Evolutionary conservation across 192 early-diverging fungal genomes (phyloP).

Genomic region (Entomortierella chlamydospora): DNA sequence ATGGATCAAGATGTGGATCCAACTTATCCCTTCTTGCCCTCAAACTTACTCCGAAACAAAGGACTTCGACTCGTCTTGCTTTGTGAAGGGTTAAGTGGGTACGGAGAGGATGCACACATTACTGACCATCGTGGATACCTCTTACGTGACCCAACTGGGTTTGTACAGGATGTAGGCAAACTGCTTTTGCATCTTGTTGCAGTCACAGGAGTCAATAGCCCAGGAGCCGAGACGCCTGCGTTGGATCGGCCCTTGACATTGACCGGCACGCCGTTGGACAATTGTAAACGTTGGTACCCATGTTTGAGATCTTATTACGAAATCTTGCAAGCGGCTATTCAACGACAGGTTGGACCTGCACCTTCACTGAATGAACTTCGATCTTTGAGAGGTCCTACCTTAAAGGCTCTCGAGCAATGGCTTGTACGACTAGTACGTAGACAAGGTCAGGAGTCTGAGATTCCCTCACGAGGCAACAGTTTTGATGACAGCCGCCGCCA

Average conservation of each 20-base stretch:
- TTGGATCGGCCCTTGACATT: constrained; percentile 19
- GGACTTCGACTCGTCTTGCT: constrained; percentile 34
- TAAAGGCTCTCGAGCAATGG: constrained; percentile 42
- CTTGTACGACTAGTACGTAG: constrained; percentile 7
- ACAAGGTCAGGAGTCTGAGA: constrained; percentile 16
- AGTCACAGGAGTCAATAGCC: constrained; percentile 31
- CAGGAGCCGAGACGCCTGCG: constrained; percentile 18
- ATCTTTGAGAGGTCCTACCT: constrained; percentile 25
- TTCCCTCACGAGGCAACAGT: too few species aligned
- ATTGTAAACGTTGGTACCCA: constrained; percentile 45
- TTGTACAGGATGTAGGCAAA: constrained; percentile 44
- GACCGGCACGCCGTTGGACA: constrained; percentile 48
- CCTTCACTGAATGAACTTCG: constrained; percentile 30
- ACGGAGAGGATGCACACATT: constrained; percentile 47
- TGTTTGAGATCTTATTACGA: constrained; percentile 37
- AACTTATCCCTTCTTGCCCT: constrained; percentile 13
- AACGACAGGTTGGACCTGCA: constrained; percentile 14
- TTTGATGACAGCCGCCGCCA: too few species aligned
- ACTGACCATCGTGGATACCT: constrained; percentile 47
- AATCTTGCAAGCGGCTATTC: constrained; percentile 10
- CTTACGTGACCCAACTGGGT: constrained; percentile 10
- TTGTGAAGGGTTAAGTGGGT: constrained; percentile 38
- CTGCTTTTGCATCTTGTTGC: constrained; percentile 33
- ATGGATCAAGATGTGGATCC: constrained; percentile 27
- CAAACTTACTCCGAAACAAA: constrained; percentile 34